These are phyloP conservation scores for Fusarium sp. DNA, from an alignment of 2,329 filamentous ascomycete species.

Conservation along the genomic window DNA sequence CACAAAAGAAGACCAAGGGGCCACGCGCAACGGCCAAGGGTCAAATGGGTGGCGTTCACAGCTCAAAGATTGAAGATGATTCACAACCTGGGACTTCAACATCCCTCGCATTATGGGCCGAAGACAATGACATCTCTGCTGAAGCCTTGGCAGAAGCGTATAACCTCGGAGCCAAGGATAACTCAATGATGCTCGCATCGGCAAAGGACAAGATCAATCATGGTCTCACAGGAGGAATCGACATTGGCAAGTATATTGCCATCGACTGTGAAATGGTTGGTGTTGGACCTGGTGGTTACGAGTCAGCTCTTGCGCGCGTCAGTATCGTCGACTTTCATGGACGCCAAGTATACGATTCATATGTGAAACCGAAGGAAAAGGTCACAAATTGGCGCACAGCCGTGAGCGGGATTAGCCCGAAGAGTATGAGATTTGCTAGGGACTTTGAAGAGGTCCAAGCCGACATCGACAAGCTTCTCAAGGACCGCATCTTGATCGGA, in stretches of 20 bases:
- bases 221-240: constrained; percentile 68
- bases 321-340: constrained; percentile 96
- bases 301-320: constrained; percentile 84
- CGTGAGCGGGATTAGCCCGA: constrained; percentile 83
- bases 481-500: constrained; percentile 79
- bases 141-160: constrained; percentile 72
- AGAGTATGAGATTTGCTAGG: constrained; percentile 76
- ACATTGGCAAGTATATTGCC: constrained; percentile 89
- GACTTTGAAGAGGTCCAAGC: constrained; percentile 81
- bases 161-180: constrained; percentile 61
- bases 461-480: constrained; percentile 75
- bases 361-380: constrained; percentile 78
- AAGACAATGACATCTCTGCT: constrained; percentile 69
- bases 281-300: constrained; percentile 74
- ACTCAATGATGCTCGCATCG: constrained; percentile 58
- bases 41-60: constrained; percentile 68
- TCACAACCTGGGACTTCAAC: constrained; percentile 57
- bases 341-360: constrained; percentile 92
- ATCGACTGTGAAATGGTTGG: constrained; percentile 99
- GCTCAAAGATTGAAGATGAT: constrained; percentile 55
- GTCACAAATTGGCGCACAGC: constrained; percentile 92
- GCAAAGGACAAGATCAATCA: constrained; percentile 68
- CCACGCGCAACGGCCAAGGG: constrained; percentile 18
- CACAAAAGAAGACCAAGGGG: constrained; percentile 5
- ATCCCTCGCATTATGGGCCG: constrained; percentile 68